A percentile compares a stretch with the other conserved stretches of the same genome.
Conservation (phyloP, 2,329 filamentous ascomycete species). For the Sphaerulina musiva region DNA sequence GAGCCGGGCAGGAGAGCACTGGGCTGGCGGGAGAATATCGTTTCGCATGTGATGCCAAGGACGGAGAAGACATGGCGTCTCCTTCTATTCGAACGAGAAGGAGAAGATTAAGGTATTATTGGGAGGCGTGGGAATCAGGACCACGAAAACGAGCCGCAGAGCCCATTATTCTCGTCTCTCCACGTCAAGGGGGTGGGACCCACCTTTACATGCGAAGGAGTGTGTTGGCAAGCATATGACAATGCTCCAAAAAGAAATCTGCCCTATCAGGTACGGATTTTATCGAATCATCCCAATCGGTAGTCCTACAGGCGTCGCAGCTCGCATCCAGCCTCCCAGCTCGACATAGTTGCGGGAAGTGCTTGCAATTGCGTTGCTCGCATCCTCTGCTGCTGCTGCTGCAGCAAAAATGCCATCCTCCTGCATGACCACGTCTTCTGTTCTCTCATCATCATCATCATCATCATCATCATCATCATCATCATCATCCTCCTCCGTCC, state of each 20-base stretch:
- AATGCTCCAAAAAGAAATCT: not conserved
- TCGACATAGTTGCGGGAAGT: not conserved
- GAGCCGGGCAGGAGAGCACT: not conserved
- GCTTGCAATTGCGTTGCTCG: not conserved
- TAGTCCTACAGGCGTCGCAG: constrained; percentile 9
- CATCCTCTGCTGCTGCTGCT: not conserved
- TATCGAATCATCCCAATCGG: constrained; percentile 21
- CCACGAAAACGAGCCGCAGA: not conserved
- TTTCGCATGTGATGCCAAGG: not conserved
- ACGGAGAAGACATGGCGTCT: not conserved
- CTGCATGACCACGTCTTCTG: constrained; percentile 3
- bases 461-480: constrained; percentile 7
- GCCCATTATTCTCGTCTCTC: not conserved
- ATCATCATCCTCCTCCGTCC: no score
- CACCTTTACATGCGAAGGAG: constrained; percentile 7
- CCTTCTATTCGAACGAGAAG: not conserved
- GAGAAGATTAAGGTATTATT: not conserved
- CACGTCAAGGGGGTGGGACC: not conserved
- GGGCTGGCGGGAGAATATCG: not conserved
- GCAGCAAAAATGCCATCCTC: not conserved
- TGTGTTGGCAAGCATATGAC: not conserved
- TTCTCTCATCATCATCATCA: constrained; percentile 16
- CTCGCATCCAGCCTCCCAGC: constrained; percentile 9
- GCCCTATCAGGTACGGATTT: not conserved
- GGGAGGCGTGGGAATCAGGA: not conserved